Evolutionary conservation across 345 rosid species (phyloP), one percentile per base, ranked within the genome.

Genomic region (Populus pruinosa): DNA sequence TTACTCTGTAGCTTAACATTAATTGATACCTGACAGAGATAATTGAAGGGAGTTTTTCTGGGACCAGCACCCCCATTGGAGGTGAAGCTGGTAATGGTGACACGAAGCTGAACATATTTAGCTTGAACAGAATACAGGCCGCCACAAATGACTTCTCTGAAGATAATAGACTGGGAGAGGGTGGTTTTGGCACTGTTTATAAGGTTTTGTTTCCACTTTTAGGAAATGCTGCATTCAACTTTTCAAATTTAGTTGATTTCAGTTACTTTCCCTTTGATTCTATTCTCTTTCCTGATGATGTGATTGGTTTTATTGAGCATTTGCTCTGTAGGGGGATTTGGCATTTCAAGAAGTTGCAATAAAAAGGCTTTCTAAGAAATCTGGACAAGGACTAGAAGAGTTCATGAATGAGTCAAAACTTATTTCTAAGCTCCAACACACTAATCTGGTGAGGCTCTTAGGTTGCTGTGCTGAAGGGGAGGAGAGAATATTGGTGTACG

Each of bases 171-270:
- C 36, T 82, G 1, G 84, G 81, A 23, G 49, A 74, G 14, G 84
- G 84, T 18, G 81, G 84, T 2, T 82, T 82, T 78, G 84, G 84
- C 8, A 71, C 82, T 33, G 81, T 66, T 2, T 76, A 79, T 47
- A 77, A 73, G 80, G 78, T 63, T 56, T 21, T 18, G 5, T n/a
- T 50, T 50, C 8, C 20, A 5, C 0, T 56, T 39, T 23, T 33
- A 59, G 47, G 18, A 8, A n/a, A 67, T 6, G 5, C 38, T 36
- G 43, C 4, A 20, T 38, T 13, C 25, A 23, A 67, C 17, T 2
- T 59, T 11, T 59, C 27, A 4, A 36, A 14, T 31, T 38, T 23
- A 33, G 49, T 5, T 41, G 38, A 1, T 10, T 18, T 74, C 13
- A 14, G 20, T 11, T 1, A 23, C 6, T 17, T 18, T 4, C 6